Evolutionary conservation across 192 early-diverging fungal species (phyloP).

Genomic region (Blastocladiella britannica): DNA sequence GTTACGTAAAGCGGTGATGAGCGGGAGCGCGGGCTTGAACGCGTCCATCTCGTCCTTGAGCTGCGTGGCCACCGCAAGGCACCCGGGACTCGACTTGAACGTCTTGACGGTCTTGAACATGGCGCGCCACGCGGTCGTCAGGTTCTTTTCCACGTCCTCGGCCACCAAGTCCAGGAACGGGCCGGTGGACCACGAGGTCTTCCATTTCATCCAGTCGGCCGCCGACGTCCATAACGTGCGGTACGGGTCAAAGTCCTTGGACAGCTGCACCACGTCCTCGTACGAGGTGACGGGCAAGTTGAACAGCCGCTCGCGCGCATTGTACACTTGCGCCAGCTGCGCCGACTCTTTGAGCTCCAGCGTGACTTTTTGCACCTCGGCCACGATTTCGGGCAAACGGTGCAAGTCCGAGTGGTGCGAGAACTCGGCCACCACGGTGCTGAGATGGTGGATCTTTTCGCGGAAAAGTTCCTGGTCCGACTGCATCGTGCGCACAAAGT

Average conservation of each 20-base stretch:
- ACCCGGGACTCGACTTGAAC: conserved; percentile 28
- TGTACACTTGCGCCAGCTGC: conserved; percentile 22
- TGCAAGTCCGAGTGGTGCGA: conserved; percentile 22
- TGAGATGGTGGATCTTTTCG: conserved; percentile 24
- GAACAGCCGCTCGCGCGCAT: conserved; percentile 32
- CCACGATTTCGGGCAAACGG: conserved; percentile 24
- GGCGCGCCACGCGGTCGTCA: conserved; percentile 25
- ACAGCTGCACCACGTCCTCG: conserved; percentile 26
- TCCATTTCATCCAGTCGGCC: conserved; percentile 35
- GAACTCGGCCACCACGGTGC: conserved; percentile 27
- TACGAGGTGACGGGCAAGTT: conserved; percentile 32
- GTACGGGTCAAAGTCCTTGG: conserved; percentile 38
- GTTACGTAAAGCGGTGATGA: conserved; percentile 75
- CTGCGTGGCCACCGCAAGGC: conserved; percentile 69
- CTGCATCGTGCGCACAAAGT: conserved; percentile 24
- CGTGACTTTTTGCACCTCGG: conserved; percentile 25
- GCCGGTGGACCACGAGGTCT: conserved; percentile 27
- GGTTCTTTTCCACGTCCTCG: conserved; percentile 34
- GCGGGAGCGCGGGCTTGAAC: conserved; percentile 55
- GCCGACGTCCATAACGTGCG: conserved; percentile 30
- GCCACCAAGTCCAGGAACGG: conserved; percentile 31
- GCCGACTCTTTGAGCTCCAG: conserved; percentile 35
- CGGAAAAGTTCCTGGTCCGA: conserved; percentile 43
- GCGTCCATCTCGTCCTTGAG: conserved; percentile 64
- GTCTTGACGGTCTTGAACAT: conserved; percentile 35